Evolutionary conservation across 805 yeast genomes (phyloP).

Genomic region (Hagleromyces aurorensis): DNA sequence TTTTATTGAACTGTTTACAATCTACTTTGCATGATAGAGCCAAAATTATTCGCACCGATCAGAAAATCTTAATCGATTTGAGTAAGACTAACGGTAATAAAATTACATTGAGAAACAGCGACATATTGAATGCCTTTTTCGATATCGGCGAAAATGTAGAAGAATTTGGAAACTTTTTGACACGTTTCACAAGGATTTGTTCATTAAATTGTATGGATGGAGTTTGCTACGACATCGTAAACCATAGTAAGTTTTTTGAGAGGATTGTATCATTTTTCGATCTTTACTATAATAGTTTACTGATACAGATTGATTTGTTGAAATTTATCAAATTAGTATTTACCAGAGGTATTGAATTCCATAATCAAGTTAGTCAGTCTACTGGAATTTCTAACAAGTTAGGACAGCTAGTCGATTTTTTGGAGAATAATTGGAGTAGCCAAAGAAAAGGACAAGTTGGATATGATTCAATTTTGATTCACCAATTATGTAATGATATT

Average conservation of each 20-base stretch:
- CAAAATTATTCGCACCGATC: constrained; percentile 7
- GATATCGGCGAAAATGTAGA: constrained; percentile 16
- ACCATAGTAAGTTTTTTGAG: constrained; percentile 13
- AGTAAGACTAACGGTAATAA: not conserved
- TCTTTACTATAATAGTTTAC: constrained; percentile 24
- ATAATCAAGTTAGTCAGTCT: constrained; percentile 3
- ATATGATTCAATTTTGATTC: constrained; percentile 28
- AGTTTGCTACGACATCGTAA: constrained; percentile 13
- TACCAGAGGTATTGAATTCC: constrained; percentile 14
- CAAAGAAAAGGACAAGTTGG: constrained; percentile 23
- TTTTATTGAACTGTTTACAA: constrained; percentile 19
- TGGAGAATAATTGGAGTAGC: constrained; percentile 20
- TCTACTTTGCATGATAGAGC: constrained; percentile 14
- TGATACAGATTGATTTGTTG: constrained; percentile 30
- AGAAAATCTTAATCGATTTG: constrained; percentile 9
- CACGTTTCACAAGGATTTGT: constrained; percentile 21
- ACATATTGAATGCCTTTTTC: constrained; percentile 16
- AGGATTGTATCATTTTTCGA: constrained; percentile 21
- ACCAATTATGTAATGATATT: constrained; percentile 28
- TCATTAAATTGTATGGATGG: constrained; percentile 18
- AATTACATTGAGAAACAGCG: constrained; percentile 4
- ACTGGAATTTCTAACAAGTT: constrained; percentile 7
- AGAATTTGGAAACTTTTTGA: constrained; percentile 23
- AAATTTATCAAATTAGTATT: constrained; percentile 26
- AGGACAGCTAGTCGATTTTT: constrained; percentile 11